Evolutionary conservation across 371 early-diverging fungal genomes (phyloP), one percentile per base, ranked within the genome.

Genomic region (Apophysomyces ossiformis): DNA sequence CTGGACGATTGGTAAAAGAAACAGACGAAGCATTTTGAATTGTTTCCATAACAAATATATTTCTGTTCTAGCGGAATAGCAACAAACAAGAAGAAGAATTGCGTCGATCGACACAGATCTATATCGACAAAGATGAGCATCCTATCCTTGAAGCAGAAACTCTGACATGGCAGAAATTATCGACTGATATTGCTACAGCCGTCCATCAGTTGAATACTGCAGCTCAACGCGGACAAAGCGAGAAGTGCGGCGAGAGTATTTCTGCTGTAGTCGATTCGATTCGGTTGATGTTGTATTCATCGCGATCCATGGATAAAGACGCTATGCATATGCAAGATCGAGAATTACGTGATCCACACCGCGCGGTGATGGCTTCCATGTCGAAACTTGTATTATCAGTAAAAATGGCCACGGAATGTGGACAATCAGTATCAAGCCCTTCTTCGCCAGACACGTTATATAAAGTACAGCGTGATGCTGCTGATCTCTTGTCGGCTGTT

Each of bases 311-410:
- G 7, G 87, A 87, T 13, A 85, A 84, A 56, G 90, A 92, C 18
- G 60, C 69, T 4, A 74, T 85, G 0, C 77, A 83, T 6, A 77
- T 90, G 68, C 79, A 85, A 46, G 78, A 83, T 41, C 87, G 76
- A 69, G 77, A 37, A 61, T 82, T 59, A 78, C 94, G 66, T 78
- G 88, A 76, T 72, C 83, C 67, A 77, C 87, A 90, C 65, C 85
- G 89, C 8, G 87, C 87, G 38, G 87, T 96, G 5, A 87, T 93
- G 81, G 86, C 89, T 4, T 78, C 91, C 0, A 77, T 95, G 8
- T 91, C 92, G 16, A 93, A 93, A 60, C 79, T 97, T 45, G 88
- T 94, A 15, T 83, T 95, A 44, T 86, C 93, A 6, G 89, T 92
- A 6, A 90, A 92, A 59, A 84, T 89, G 38, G 94, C 93, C 0